Conservation (phyloP, 441 rosid species). For the Syzygium syzygioides region DNA sequence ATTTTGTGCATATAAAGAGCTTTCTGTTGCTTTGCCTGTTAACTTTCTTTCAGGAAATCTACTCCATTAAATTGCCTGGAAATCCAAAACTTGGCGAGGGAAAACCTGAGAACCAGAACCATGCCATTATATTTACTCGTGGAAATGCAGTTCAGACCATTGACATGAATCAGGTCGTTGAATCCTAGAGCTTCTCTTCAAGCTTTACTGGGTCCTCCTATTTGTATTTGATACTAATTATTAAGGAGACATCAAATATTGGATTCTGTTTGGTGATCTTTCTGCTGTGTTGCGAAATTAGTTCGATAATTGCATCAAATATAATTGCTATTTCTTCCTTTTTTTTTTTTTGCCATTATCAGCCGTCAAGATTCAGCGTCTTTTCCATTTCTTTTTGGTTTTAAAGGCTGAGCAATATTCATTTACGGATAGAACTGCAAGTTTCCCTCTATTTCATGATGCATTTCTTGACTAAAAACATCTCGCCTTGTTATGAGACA, state of each 20-base stretch:
- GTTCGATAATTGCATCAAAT: background rate
- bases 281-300: background rate
- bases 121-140: conserved; percentile 94
- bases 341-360: background rate
- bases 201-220: background rate
- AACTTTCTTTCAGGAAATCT: conserved; percentile 65
- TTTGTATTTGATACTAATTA: background rate
- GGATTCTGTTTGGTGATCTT: background rate
- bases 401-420: background rate
- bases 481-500: background rate
- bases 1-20: background rate
- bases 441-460: background rate
- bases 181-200: background rate
- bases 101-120: conserved; percentile 99
- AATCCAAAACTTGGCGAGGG: conserved; percentile 99
- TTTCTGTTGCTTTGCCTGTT: background rate
- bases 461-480: background rate
- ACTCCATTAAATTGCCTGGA: conserved; percentile 92
- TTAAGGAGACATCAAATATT: background rate
- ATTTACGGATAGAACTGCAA: background rate
- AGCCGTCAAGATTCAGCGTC: background rate
- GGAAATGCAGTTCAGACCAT: conserved; percentile 98
- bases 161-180: conserved; percentile 95
- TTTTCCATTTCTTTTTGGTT: background rate
- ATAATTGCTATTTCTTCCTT: background rate